Percentiles rank a stretch among this genome's conserved stretches.
These are phyloP conservation scores for Sistotremastrum niveocremeum DNA, from an alignment of 768 basidiomycete genomes.

Conservation along the genomic window DNA sequence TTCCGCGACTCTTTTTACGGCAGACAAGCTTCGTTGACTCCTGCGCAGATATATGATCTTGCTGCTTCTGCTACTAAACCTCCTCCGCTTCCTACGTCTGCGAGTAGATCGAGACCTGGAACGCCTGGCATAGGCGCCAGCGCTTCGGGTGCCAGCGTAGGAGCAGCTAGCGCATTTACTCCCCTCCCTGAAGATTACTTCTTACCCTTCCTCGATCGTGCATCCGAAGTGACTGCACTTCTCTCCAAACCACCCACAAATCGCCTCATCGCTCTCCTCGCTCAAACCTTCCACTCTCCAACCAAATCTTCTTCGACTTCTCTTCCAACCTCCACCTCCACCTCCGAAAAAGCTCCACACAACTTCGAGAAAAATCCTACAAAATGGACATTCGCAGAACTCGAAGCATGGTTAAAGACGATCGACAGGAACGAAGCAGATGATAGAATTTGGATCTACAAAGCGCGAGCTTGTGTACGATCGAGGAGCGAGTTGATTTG, in stretches of 20 bases:
- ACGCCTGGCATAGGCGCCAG: neutral
- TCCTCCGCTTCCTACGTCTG: conserved; percentile 14
- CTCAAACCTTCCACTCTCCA: conserved; percentile 49
- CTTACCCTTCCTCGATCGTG: conserved; percentile 78
- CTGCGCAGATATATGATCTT: conserved; percentile 65
- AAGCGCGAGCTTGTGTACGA: conserved; percentile 62
- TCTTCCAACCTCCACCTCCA: conserved; percentile 3
- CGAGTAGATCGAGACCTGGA: neutral
- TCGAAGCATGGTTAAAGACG: conserved; percentile 53
- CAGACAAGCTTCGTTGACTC: conserved; percentile 38
- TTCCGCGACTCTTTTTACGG: conserved; percentile 20
- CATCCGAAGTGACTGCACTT: conserved; percentile 58
- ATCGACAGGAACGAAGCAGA: conserved; percentile 47
- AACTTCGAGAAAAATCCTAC: conserved; percentile 40
- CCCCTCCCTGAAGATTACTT: conserved; percentile 63
- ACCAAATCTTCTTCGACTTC: conserved; percentile 1
- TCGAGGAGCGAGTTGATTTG: conserved; percentile 75
- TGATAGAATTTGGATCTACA: conserved; percentile 62
- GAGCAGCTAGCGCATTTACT: conserved; percentile 50
- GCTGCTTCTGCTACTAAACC: conserved; percentile 47
- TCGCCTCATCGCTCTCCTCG: conserved; percentile 58
- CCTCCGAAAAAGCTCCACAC: conserved; percentile 14
- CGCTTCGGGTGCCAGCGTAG: neutral
- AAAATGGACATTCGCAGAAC: conserved; percentile 59
- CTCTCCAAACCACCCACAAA: conserved; percentile 52